phyloP scores from a whole-genome alignment of 495 filamentous ascomycete species.

The Penicillium samsonianum region DNA sequence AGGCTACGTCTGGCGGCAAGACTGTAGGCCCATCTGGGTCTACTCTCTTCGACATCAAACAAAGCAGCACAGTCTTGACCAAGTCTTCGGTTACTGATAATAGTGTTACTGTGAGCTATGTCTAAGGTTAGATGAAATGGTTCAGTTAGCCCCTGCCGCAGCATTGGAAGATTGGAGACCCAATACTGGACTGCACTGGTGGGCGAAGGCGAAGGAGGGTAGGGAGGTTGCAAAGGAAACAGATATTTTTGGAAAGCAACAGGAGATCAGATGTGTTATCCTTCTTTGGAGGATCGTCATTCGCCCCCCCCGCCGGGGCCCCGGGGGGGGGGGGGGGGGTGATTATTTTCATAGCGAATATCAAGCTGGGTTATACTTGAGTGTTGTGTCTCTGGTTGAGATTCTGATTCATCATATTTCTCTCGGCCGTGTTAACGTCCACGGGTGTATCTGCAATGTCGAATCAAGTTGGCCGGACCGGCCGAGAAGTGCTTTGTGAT shows the following conservation, averaged over 20 bases:
- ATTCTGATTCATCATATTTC: no score
- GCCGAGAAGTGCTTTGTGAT: no score
- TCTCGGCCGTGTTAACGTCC: no score
- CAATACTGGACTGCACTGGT: background rate
- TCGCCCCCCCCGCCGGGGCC: no score
- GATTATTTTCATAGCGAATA: no score
- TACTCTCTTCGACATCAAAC: slow-evolving; percentile 8
- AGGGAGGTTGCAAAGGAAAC: background rate
- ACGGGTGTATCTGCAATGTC: no score
- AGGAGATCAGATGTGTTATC: no score
- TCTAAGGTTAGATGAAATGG: background rate
- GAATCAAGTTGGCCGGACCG: no score
- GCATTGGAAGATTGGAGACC: background rate
- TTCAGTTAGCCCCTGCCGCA: background rate
- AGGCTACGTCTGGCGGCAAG: background rate
- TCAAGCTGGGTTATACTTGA: no score
- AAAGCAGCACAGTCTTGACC: background rate
- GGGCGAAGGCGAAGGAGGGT: background rate
- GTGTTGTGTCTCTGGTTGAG: no score
- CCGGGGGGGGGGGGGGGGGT: no score
- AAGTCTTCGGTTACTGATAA: background rate
- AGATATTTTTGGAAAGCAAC: background rate
- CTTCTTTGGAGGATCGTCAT: no score
- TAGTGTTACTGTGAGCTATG: slow-evolving; percentile 8
- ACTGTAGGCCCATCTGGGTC: slow-evolving; percentile 4